Evolutionary conservation across 306 rosid genomes (phyloP).

Genomic region (Gastrolobium bilobum): DNA sequence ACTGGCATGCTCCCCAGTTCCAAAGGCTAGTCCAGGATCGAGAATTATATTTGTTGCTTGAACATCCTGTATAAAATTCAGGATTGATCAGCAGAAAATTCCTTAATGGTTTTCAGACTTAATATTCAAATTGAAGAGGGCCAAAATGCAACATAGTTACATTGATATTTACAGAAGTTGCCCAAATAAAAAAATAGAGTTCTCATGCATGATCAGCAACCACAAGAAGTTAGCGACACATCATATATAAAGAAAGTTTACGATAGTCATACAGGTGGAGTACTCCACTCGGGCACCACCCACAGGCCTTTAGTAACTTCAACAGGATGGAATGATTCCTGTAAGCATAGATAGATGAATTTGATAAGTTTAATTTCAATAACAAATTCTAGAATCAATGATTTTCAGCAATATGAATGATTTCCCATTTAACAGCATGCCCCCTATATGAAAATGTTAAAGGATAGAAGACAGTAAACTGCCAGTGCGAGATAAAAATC

Average conservation of each 20-base stretch:
- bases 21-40: conserved; percentile 89
- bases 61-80: conserved; percentile 59
- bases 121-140: conserved; percentile 27
- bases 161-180: conserved; percentile 17
- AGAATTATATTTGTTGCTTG: conserved; percentile 85
- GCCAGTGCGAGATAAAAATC: conserved; percentile 6
- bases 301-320: conserved; percentile 79
- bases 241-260: conserved; percentile 36
- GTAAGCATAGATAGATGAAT: conserved; percentile 41
- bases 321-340: conserved; percentile 84
- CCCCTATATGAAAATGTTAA: conserved; percentile 9
- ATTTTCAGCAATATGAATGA: conserved; percentile 40
- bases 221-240: conserved; percentile 22
- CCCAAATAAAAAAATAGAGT: background rate
- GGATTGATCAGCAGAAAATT: conserved; percentile 21
- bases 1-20: conserved; percentile 90
- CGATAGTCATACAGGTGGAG: conserved; percentile 71
- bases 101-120: background rate
- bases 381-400: background rate
- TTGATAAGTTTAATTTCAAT: conserved; percentile 34
- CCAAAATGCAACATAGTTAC: background rate
- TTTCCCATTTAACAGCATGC: conserved; percentile 5
- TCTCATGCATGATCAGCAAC: conserved; percentile 26
- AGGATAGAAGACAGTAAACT: conserved; percentile 7
- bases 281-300: conserved; percentile 87